Evolutionary conservation across 2,329 filamentous ascomycete genomes (phyloP).

Genomic region (Aulographum hederae): DNA sequence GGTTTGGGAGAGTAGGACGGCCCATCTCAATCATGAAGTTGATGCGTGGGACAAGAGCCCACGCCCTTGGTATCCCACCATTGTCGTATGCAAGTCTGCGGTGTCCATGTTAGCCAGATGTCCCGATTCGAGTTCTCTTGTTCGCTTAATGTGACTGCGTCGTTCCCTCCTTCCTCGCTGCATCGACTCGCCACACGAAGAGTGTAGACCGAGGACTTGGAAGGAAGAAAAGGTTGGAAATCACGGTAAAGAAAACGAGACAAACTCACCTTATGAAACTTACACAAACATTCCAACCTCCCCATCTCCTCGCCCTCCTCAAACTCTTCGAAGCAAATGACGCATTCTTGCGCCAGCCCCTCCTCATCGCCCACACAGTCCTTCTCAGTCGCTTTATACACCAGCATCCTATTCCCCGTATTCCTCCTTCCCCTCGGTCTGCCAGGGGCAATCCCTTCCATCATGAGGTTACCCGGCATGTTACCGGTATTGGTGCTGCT

Average conservation of each 20-base stretch:
- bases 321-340: constrained; percentile 48
- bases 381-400: constrained; percentile 43
- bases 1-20: too few relatives aligned
- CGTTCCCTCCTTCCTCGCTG: neutral
- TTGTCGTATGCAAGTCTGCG: constrained; percentile 32
- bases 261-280: constrained; percentile 35
- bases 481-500: neutral
- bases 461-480: neutral
- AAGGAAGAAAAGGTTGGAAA: neutral
- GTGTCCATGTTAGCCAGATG: constrained; percentile 1
- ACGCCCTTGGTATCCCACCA: constrained; percentile 40
- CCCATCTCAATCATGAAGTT: constrained; percentile 22
- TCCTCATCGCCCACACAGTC: constrained; percentile 38
- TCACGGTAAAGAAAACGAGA: constrained; percentile 4
- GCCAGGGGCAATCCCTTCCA: neutral
- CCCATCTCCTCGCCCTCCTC: constrained; percentile 39
- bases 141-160: neutral
- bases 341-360: constrained; percentile 34
- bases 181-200: neutral
- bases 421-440: constrained; percentile 6
- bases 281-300: constrained; percentile 43
- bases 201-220: neutral
- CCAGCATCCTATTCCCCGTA: constrained; percentile 22
- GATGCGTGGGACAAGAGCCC: constrained; percentile 42
- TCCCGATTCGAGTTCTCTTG: constrained; percentile 2